Evolutionary conservation across 2,329 filamentous ascomycete species (phyloP).

Genomic region (Ambrosiella cleistominuta): DNA sequence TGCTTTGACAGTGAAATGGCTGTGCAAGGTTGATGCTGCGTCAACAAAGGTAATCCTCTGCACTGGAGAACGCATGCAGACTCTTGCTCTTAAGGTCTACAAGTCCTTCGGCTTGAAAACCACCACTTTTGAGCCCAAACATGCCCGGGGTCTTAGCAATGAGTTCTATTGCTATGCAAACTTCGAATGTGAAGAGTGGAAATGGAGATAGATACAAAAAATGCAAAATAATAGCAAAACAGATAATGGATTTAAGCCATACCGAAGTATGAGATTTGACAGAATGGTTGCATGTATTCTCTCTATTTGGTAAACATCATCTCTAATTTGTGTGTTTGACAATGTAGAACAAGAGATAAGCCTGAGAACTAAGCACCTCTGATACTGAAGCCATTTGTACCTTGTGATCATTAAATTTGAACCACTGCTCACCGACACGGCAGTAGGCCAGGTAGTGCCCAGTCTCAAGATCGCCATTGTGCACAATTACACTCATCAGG

Average conservation of each 20-base stretch:
- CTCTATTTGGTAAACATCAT: not conserved
- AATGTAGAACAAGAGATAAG: slow-evolving; percentile 82
- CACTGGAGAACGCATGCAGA: slow-evolving; percentile 62
- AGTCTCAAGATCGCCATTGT: slow-evolving; percentile 82
- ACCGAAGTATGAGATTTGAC: not conserved
- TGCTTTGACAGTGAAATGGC: slow-evolving; percentile 58
- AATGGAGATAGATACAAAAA: slow-evolving; percentile 20
- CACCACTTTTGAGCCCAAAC: slow-evolving; percentile 51
- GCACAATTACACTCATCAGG: slow-evolving; percentile 75
- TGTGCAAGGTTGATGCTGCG: slow-evolving; percentile 30
- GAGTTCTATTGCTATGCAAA: slow-evolving; percentile 69
- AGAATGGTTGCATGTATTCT: not conserved
- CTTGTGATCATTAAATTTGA: slow-evolving; percentile 87
- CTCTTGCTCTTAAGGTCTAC: slow-evolving; percentile 50
- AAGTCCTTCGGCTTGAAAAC: slow-evolving; percentile 40
- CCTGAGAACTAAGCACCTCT: slow-evolving; percentile 70
- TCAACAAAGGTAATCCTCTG: slow-evolving; percentile 41
- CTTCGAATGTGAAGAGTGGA: slow-evolving; percentile 45
- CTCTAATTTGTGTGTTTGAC: slow-evolving; percentile 33
- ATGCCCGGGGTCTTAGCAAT: slow-evolving; percentile 59
- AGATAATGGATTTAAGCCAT: slow-evolving; percentile 6
- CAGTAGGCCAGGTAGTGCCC: slow-evolving; percentile 89
- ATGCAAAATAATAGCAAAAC: slow-evolving; percentile 2
- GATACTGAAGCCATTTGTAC: slow-evolving; percentile 70
- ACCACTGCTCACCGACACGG: slow-evolving; percentile 73